Base-by-base conservation (phyloP, 1,284 basidiomycete species). In the Caloboletus inedulis region DNA sequence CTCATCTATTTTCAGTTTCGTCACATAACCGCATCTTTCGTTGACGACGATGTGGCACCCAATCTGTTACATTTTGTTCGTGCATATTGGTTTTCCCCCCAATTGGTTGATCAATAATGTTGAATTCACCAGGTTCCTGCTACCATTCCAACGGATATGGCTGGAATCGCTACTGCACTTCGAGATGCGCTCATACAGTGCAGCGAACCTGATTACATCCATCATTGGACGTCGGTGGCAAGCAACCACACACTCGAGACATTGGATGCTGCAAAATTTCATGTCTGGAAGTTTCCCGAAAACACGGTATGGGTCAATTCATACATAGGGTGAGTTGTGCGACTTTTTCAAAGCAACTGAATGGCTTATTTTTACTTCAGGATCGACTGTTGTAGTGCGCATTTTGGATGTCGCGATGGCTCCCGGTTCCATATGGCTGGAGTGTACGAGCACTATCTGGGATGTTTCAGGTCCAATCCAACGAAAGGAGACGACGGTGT, bases 321-420 rank as follows among this genome's bases (percentile, higher is more conserved):
- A 1, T 59, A 60, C 40, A 16, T 23, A 23, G 23, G 3, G 23
- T 23, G 5, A 23, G 23, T 23, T 23, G 5, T 23, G 5, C 23
- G 23, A 23, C 23, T 23, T 10, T 13, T 14, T 16, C 23, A n/a
- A 16, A 21, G 16, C 2, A 14, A 10, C 19, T 13, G 3, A 8
- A 34, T 7, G 3, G 13, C 13, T 47, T 1, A 43, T 27, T 37
- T 18, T 40, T 16, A 12, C 12, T 12, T 30, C 25, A 50, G 53
- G 37, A 43, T 70, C 8, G 44, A 46, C 3, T 42, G 35, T 66
- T 55, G 61, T 18, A 46, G 58, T 2, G 53, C 53, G 8, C 58
- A 68, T 43, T 70, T 70, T 33, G 69, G 69, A 5, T 61, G 37
- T 47, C 62, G 58, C 1, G 33, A 49, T 14, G 40, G 44, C 14